Evolutionary conservation across 257 asterid species (phyloP).

Genomic region (Eustoma russellianum): DNA sequence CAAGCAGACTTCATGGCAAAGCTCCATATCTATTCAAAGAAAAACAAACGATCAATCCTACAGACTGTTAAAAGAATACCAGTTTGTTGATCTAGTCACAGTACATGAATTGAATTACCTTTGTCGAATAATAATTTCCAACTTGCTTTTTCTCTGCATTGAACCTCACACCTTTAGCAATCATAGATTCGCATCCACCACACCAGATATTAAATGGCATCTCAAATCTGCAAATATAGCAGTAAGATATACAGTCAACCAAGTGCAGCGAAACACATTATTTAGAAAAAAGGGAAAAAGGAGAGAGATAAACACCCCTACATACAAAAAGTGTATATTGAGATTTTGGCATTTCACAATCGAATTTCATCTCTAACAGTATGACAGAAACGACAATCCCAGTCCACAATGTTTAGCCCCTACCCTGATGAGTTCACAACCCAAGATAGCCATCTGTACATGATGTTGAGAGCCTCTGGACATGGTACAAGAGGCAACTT

Average conservation of each 20-base stretch:
- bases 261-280: not conserved
- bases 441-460: too few relatives aligned
- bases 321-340: too few relatives aligned
- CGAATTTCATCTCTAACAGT: too few relatives aligned
- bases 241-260: not conserved
- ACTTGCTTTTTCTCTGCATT: conserved; percentile 99
- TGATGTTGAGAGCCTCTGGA: too few relatives aligned
- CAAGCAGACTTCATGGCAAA: conserved; percentile 92
- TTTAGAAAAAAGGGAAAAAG: not conserved
- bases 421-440: too few relatives aligned
- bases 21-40: conserved; percentile 76
- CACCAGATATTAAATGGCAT: conserved; percentile 96
- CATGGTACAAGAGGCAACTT: too few relatives aligned
- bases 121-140: conserved; percentile 90
- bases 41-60: conserved; percentile 3
- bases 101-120: conserved; percentile 30
- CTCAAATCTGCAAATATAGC: conserved; percentile 56
- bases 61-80: not conserved
- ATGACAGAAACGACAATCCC: too few relatives aligned
- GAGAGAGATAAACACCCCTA: not conserved
- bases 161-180: conserved; percentile 97
- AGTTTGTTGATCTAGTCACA: too few relatives aligned
- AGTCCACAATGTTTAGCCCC: too few relatives aligned
- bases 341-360: too few relatives aligned
- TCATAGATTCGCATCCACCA: conserved; percentile 99